phyloP scores from a whole-genome alignment of 2,329 filamentous ascomycete genomes.

The Pseudogymnoascus sp. region DNA sequence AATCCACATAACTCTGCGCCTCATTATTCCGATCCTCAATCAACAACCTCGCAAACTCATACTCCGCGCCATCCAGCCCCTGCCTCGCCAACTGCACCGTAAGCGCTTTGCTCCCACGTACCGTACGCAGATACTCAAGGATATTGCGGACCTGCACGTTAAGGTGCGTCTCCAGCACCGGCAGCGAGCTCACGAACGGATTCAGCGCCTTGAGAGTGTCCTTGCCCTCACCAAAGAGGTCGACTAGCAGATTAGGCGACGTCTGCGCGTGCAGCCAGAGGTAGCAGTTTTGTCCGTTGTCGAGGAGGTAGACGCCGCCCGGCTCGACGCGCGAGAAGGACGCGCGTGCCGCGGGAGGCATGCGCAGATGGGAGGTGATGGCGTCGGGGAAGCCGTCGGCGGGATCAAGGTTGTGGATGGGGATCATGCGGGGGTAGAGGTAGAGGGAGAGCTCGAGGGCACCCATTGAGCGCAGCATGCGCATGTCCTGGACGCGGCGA shows the following conservation, averaged over 20 bases:
- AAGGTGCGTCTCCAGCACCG: slow-evolving; percentile 80
- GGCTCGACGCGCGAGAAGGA: slow-evolving; percentile 85
- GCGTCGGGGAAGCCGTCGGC: slow-evolving; percentile 86
- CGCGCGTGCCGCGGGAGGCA: slow-evolving; percentile 72
- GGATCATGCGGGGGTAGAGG: slow-evolving; percentile 88
- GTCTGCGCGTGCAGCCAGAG: slow-evolving; percentile 91
- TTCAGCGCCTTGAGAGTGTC: slow-evolving; percentile 67
- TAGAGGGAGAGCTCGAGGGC: slow-evolving; percentile 79
- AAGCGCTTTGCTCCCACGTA: slow-evolving; percentile 77
- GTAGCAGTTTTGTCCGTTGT: slow-evolving; percentile 87
- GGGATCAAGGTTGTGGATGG: slow-evolving; percentile 79
- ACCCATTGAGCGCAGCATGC: slow-evolving; percentile 82
- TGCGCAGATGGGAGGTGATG: slow-evolving; percentile 74
- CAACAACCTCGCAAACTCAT: slow-evolving; percentile 84
- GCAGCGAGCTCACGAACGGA: slow-evolving; percentile 69
- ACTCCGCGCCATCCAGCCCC: slow-evolving; percentile 89
- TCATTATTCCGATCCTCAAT: slow-evolving; percentile 96
- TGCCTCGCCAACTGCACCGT: slow-evolving; percentile 87
- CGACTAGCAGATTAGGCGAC: slow-evolving; percentile 80
- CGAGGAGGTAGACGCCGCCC: slow-evolving; percentile 86
- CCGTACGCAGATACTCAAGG: slow-evolving; percentile 70
- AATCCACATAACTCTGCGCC: slow-evolving; percentile 96
- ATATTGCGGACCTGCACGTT: slow-evolving; percentile 95
- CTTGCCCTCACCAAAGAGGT: slow-evolving; percentile 77
- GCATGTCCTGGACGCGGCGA: slow-evolving; percentile 81